Conservation (phyloP, 306 rosid genomes). For the Ochetophila trinervis region DNA sequence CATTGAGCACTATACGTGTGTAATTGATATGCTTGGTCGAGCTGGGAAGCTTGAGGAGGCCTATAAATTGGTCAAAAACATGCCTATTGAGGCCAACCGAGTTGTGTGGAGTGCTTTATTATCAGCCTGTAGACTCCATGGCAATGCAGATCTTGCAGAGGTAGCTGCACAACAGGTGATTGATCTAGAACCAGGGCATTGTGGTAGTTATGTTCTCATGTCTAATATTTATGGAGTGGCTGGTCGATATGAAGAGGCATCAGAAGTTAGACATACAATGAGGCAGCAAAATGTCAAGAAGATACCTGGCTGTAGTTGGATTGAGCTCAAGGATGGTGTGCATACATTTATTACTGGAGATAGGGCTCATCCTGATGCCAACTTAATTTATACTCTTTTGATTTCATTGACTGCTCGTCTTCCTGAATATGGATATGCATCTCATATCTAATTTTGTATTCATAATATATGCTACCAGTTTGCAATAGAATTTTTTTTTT, state of each 20-base stretch:
- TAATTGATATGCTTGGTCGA: constrained; percentile 81
- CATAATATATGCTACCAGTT: constrained; percentile 10
- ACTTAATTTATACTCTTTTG: constrained; percentile 52
- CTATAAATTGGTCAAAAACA: constrained; percentile 41
- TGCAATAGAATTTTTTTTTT: background rate
- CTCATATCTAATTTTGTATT: constrained; percentile 28
- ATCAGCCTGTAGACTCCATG: constrained; percentile 68
- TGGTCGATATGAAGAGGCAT: constrained; percentile 69
- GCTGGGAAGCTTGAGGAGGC: constrained; percentile 68
- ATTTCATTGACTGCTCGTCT: constrained; percentile 63
- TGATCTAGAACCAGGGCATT: constrained; percentile 69
- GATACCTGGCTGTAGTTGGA: constrained; percentile 85
- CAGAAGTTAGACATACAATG: constrained; percentile 64
- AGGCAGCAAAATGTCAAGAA: constrained; percentile 71
- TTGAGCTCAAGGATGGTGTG: constrained; percentile 74
- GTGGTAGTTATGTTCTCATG: constrained; percentile 75
- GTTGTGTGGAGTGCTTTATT: constrained; percentile 80
- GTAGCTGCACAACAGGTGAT: constrained; percentile 49
- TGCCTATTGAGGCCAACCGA: constrained; percentile 64
- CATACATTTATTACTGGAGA: constrained; percentile 68
- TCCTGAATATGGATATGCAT: constrained; percentile 49
- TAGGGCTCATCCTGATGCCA: constrained; percentile 53
- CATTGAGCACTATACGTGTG: constrained; percentile 81
- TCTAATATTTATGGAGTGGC: constrained; percentile 64
- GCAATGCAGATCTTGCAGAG: constrained; percentile 60